These are phyloP conservation scores for Boletus reticulatus DNA, from an alignment of 768 basidiomycete species.

Conservation along the genomic window DNA sequence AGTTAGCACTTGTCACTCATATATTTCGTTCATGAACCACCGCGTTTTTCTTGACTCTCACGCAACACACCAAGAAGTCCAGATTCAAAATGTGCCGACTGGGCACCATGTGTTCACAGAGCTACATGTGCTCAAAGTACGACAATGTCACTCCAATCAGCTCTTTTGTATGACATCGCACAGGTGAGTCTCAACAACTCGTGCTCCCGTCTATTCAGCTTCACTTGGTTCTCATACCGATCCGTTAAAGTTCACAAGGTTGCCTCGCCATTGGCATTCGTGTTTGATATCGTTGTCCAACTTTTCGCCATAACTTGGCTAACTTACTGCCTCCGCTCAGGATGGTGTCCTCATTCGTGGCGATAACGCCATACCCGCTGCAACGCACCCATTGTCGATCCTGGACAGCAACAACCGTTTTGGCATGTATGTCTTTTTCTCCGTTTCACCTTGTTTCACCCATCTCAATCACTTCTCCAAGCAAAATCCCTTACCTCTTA, in stretches of 20 bases:
- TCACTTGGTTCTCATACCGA: slow-evolving; percentile 24
- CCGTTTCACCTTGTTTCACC: slow-evolving; percentile 9
- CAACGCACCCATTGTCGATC: slow-evolving; percentile 69
- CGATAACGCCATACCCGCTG: slow-evolving; percentile 66
- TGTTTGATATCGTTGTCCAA: slow-evolving; percentile 70
- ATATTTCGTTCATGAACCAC: slow-evolving; percentile 24
- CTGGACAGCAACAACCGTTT: slow-evolving; percentile 80
- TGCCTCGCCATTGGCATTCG: slow-evolving; percentile 49
- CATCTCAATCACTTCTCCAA: slow-evolving; percentile 31
- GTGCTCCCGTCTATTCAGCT: slow-evolving; percentile 20
- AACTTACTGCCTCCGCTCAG: slow-evolving; percentile 39
- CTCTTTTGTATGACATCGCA: slow-evolving; percentile 33
- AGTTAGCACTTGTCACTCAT: slow-evolving; percentile 22
- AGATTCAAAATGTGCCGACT: slow-evolving; percentile 28
- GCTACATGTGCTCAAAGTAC: slow-evolving; percentile 32
- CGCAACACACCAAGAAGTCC: slow-evolving; percentile 32
- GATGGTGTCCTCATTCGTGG: slow-evolving; percentile 93
- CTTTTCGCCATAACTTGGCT: slow-evolving; percentile 7
- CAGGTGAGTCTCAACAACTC: slow-evolving; percentile 33
- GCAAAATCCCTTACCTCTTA: slow-evolving; percentile 80
- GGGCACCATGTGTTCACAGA: slow-evolving; percentile 27
- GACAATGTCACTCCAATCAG: slow-evolving; percentile 31
- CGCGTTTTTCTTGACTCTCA: slow-evolving; percentile 37
- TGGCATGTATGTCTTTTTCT: slow-evolving; percentile 48
- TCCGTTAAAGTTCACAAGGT: slow-evolving; percentile 26